Conservation (phyloP, 805 yeast species). For the Candida lessepsii region DNA sequence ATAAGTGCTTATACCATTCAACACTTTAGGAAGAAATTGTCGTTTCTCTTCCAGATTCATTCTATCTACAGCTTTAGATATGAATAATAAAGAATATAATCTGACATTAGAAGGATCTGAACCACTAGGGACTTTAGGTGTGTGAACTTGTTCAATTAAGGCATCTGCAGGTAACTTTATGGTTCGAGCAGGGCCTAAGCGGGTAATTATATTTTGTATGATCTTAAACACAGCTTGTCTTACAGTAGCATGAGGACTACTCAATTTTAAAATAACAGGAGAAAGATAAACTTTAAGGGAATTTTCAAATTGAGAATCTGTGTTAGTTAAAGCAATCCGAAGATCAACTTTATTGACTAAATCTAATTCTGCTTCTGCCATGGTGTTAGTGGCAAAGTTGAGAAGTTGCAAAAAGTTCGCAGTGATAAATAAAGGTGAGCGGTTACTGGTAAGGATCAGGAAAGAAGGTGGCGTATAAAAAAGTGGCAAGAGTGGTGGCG, state of each 20-base stretch:
- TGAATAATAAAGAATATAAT: slow-evolving; percentile 61
- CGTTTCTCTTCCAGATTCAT: slow-evolving; percentile 36
- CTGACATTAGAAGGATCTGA: slow-evolving; percentile 52
- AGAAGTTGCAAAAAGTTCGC: not conserved
- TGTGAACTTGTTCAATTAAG: slow-evolving; percentile 61
- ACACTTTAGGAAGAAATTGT: slow-evolving; percentile 46
- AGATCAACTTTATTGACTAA: slow-evolving; percentile 78
- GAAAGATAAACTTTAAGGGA: slow-evolving; percentile 62
- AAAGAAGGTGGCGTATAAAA: no score
- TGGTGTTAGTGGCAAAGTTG: slow-evolving; percentile 5
- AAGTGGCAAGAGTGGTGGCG: no score
- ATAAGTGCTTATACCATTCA: slow-evolving; percentile 44
- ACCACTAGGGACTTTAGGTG: slow-evolving; percentile 46
- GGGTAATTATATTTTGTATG: slow-evolving; percentile 63
- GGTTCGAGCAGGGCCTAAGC: slow-evolving; percentile 55
- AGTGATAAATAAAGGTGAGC: not conserved
- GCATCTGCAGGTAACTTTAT: slow-evolving; percentile 64
- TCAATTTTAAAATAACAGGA: slow-evolving; percentile 75
- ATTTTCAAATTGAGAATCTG: slow-evolving; percentile 61
- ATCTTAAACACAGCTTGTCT: slow-evolving; percentile 66
- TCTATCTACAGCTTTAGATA: slow-evolving; percentile 67
- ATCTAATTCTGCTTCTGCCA: slow-evolving; percentile 51
- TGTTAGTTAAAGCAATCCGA: slow-evolving; percentile 70
- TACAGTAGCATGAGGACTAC: slow-evolving; percentile 66
- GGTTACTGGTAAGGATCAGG: no score